Conservation (phyloP, 2,329 filamentous ascomycete genomes). For the Trichothecium roseum region DNA sequence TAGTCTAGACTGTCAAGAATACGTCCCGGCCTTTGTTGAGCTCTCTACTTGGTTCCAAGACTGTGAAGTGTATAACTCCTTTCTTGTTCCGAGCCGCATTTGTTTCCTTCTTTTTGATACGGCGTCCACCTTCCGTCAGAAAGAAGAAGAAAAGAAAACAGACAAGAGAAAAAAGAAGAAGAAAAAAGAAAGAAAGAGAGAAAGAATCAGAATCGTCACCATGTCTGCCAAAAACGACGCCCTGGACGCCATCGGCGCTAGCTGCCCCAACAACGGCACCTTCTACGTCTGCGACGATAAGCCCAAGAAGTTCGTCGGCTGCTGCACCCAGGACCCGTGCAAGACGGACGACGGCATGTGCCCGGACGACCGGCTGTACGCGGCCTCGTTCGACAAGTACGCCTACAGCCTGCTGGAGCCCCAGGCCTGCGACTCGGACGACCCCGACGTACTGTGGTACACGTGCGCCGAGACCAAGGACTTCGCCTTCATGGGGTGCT, state of each 20-base stretch:
- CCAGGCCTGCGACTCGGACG: slow-evolving; percentile 15
- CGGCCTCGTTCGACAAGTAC: slow-evolving; percentile 14
- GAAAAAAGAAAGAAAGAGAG: too few species aligned
- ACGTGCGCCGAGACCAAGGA: slow-evolving; percentile 13
- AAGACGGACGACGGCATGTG: slow-evolving; percentile 18
- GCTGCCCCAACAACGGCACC: slow-evolving; percentile 18
- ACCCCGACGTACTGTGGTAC: slow-evolving; percentile 15
- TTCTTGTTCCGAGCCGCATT: too few species aligned
- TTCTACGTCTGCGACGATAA: slow-evolving; percentile 26
- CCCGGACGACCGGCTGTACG: slow-evolving; percentile 14
- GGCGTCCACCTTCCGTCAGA: too few species aligned
- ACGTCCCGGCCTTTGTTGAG: too few species aligned
- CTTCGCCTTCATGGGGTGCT: slow-evolving; percentile 23
- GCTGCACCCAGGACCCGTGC: slow-evolving; percentile 27
- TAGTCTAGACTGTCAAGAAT: too few species aligned
- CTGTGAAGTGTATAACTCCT: background rate
- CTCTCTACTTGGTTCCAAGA: too few species aligned
- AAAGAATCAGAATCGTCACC: too few species aligned
- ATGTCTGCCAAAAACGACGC: slow-evolving; percentile 1
- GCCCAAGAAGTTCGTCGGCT: slow-evolving; percentile 26
- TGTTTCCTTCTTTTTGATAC: too few species aligned
- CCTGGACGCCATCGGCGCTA: slow-evolving; percentile 12
- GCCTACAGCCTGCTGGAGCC: slow-evolving; percentile 15
- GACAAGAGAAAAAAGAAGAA: too few species aligned
- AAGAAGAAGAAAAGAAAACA: too few species aligned